phyloP scores from a whole-genome alignment of 2,329 filamentous ascomycete species.

The Colletotrichum tofieldiae region DNA sequence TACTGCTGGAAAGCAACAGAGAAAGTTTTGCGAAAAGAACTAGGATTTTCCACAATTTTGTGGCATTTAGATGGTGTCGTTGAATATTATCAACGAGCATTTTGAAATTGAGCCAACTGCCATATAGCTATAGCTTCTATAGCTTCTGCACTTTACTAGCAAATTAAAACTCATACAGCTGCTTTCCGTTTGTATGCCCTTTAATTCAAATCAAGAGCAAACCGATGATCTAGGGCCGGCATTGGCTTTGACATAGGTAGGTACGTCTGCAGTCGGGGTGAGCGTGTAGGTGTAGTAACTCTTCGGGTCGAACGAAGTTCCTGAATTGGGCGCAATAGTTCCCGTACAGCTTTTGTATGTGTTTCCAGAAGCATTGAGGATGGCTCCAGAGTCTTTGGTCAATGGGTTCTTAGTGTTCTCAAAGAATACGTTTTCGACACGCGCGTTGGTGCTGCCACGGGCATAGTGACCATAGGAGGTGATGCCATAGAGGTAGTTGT shows the following conservation, averaged over 20 bases:
- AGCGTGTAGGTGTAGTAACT: slow-evolving; percentile 30
- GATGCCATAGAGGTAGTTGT: slow-evolving; percentile 41
- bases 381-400: slow-evolving; percentile 21
- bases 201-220: slow-evolving; percentile 15
- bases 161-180: too few species aligned
- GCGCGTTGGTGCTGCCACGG: slow-evolving; percentile 39
- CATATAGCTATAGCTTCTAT: too few species aligned
- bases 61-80: too few species aligned
- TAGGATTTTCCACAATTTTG: too few species aligned
- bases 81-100: too few species aligned
- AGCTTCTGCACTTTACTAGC: too few species aligned
- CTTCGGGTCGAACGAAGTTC: slow-evolving; percentile 23
- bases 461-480: slow-evolving; percentile 43
- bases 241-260: slow-evolving; percentile 35
- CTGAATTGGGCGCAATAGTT: slow-evolving; percentile 33
- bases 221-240: slow-evolving; percentile 31
- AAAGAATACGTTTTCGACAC: slow-evolving; percentile 42
- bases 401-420: slow-evolving; percentile 40
- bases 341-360: slow-evolving; percentile 38
- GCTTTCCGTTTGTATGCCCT: neutral
- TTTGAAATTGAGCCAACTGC: too few species aligned
- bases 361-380: slow-evolving; percentile 28
- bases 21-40: too few species aligned
- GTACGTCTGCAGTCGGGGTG: slow-evolving; percentile 36
- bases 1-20: too few species aligned